Conservation (phyloP, 169 alveolate genomes). For the Miamiensis avidus region DNA sequence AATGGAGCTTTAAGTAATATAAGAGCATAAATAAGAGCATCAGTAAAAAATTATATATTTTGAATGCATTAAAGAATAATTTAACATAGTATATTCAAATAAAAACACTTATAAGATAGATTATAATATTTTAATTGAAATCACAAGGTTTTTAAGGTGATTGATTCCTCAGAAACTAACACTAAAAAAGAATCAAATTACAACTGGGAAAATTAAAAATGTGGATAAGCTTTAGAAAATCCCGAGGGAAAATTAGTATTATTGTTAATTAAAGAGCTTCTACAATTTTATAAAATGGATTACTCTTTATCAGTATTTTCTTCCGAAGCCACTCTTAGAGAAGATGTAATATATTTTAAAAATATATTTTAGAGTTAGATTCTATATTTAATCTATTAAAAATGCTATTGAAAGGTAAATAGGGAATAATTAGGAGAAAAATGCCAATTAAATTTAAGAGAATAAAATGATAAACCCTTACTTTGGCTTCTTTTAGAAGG, state of each 20-base stretch:
- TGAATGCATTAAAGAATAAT: neutral
- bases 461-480: neutral
- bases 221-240: slow-evolving; percentile 55
- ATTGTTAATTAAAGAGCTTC: slow-evolving; percentile 62
- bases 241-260: slow-evolving; percentile 56
- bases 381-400: neutral
- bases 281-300: slow-evolving; percentile 67
- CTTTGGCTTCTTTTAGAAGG: neutral
- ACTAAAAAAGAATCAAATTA: slow-evolving; percentile 59
- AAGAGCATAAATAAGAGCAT: slow-evolving; percentile 67
- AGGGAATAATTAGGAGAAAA: neutral
- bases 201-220: slow-evolving; percentile 68
- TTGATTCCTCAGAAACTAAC: slow-evolving; percentile 62
- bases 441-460: neutral
- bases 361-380: neutral
- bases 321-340: slow-evolving; percentile 57
- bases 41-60: slow-evolving; percentile 27
- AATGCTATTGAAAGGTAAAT: neutral
- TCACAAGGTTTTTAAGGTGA: slow-evolving; percentile 52
- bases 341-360: slow-evolving; percentile 8
- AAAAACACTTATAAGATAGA: too few relatives aligned
- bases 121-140: too few relatives aligned
- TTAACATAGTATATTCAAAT: too few relatives aligned
- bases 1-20: slow-evolving; percentile 68
- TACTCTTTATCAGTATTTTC: slow-evolving; percentile 64